Evolutionary conservation across 1,284 basidiomycete species (phyloP).

Genomic region (Testicularia cyperi): DNA sequence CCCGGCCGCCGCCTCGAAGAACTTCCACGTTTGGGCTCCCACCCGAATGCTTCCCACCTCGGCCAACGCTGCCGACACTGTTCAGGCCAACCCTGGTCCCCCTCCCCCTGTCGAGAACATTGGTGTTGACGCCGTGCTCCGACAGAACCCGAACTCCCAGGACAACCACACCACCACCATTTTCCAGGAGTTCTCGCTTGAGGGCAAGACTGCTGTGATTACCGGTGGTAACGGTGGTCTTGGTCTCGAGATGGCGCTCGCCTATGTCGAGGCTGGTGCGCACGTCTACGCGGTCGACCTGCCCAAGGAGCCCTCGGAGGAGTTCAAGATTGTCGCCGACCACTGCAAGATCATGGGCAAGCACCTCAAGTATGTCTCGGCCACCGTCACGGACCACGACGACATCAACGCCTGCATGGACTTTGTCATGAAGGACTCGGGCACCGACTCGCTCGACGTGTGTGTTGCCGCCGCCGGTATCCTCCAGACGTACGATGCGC

Average conservation of each 20-base stretch:
- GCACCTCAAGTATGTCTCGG: slow-evolving; percentile 65
- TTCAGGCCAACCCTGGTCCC: slow-evolving; percentile 52
- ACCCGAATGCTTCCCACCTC: slow-evolving; percentile 25
- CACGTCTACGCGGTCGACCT: slow-evolving; percentile 78
- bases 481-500: slow-evolving; percentile 67
- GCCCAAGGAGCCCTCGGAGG: slow-evolving; percentile 68
- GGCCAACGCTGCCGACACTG: slow-evolving; percentile 24
- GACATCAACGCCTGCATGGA: slow-evolving; percentile 58
- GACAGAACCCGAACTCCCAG: slow-evolving; percentile 44
- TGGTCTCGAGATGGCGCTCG: slow-evolving; percentile 78
- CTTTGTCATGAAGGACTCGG: slow-evolving; percentile 55
- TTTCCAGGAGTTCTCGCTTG: slow-evolving; percentile 73
- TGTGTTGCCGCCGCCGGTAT: slow-evolving; percentile 78
- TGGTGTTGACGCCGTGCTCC: slow-evolving; percentile 56
- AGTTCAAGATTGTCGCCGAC: slow-evolving; percentile 65
- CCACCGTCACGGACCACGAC: slow-evolving; percentile 66
- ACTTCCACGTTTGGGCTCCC: slow-evolving; percentile 35
- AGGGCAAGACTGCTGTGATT: slow-evolving; percentile 71
- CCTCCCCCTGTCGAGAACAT: slow-evolving; percentile 56
- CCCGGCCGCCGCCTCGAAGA: slow-evolving; percentile 20
- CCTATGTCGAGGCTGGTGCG: slow-evolving; percentile 75
- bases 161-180: slow-evolving; percentile 62
- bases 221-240: slow-evolving; percentile 72
- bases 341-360: slow-evolving; percentile 66
- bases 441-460: slow-evolving; percentile 68